phyloP scores from a whole-genome alignment of 495 filamentous ascomycete genomes.

The Cairneyella variabilis region DNA sequence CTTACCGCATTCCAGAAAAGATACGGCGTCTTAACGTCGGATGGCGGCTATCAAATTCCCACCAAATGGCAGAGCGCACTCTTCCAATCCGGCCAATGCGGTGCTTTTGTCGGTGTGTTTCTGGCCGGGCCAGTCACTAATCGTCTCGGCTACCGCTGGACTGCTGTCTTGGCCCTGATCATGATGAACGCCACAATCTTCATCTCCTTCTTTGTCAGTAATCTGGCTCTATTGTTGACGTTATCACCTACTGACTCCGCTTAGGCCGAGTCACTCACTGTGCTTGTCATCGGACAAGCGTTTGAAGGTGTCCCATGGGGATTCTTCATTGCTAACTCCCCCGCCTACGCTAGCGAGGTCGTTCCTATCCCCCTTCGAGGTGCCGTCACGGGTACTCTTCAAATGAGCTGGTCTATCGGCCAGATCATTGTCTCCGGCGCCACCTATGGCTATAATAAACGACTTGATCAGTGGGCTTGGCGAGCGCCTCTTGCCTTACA shows the following conservation, averaged over 20 bases:
- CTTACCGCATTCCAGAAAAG: slow-evolving; percentile 31
- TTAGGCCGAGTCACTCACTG: slow-evolving; percentile 34
- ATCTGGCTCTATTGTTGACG: not conserved
- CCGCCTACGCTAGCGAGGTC: slow-evolving; percentile 38
- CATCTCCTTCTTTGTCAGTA: slow-evolving; percentile 43
- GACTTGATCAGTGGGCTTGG: slow-evolving; percentile 1
- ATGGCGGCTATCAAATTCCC: slow-evolving; percentile 54
- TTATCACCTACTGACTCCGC: not conserved
- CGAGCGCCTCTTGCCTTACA: slow-evolving; percentile 52
- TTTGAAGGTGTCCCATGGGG: slow-evolving; percentile 73
- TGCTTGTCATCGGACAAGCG: slow-evolving; percentile 46
- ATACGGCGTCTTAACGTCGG: slow-evolving; percentile 36
- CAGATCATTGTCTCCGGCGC: slow-evolving; percentile 60
- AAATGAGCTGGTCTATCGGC: slow-evolving; percentile 71
- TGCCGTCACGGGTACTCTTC: slow-evolving; percentile 28
- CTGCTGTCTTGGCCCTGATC: slow-evolving; percentile 39
- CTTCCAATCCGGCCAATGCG: slow-evolving; percentile 59
- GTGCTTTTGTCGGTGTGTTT: slow-evolving; percentile 72
- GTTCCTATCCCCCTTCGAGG: slow-evolving; percentile 13
- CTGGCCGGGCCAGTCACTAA: slow-evolving; percentile 42
- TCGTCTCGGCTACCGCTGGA: slow-evolving; percentile 41
- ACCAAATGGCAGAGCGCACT: slow-evolving; percentile 75
- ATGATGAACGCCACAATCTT: slow-evolving; percentile 43
- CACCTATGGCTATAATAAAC: slow-evolving; percentile 25
- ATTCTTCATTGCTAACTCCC: slow-evolving; percentile 50